A percentile compares a stretch with the other conserved stretches of the same genome.
Conservation (phyloP, 1,139 yeast genomes). For the Kodamaea sp. region DNA sequence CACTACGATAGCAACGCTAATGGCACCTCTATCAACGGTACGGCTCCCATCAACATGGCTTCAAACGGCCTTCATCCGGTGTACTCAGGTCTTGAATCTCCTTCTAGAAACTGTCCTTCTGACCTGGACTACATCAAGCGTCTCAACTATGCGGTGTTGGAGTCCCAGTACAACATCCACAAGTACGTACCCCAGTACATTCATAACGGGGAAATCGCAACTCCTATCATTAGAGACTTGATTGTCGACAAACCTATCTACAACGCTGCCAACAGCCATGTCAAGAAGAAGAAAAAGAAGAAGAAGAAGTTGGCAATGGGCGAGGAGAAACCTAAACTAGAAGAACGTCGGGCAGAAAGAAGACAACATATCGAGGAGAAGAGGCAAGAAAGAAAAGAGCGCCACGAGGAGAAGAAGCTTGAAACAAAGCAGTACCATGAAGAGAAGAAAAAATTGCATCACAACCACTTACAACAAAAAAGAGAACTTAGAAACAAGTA, state of each 20-base stretch:
- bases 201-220: constrained; percentile 40
- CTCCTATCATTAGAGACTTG: constrained; percentile 39
- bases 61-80: constrained; percentile 2
- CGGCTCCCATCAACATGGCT: background rate
- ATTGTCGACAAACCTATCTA: constrained; percentile 45
- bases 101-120: constrained; percentile 9
- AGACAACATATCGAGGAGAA: constrained; percentile 3
- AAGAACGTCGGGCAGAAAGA: constrained; percentile 1
- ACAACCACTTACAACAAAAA: constrained; percentile 11
- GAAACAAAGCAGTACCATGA: constrained; percentile 2
- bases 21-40: background rate
- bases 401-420: constrained; percentile 3
- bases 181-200: constrained; percentile 44
- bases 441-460: constrained; percentile 10
- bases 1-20: too few species aligned
- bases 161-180: constrained; percentile 33
- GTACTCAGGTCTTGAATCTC: constrained; percentile 2
- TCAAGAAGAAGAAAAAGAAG: constrained; percentile 22
- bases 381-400: constrained; percentile 10
- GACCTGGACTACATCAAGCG: constrained; percentile 23
- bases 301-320: constrained; percentile 8
- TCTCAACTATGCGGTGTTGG: constrained; percentile 41
- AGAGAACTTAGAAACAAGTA: constrained; percentile 12
- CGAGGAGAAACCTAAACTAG: constrained; percentile 4
- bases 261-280: constrained; percentile 38